Evolutionary conservation across 1,284 basidiomycete species (phyloP).

Genomic region (Mycena sp.): DNA sequence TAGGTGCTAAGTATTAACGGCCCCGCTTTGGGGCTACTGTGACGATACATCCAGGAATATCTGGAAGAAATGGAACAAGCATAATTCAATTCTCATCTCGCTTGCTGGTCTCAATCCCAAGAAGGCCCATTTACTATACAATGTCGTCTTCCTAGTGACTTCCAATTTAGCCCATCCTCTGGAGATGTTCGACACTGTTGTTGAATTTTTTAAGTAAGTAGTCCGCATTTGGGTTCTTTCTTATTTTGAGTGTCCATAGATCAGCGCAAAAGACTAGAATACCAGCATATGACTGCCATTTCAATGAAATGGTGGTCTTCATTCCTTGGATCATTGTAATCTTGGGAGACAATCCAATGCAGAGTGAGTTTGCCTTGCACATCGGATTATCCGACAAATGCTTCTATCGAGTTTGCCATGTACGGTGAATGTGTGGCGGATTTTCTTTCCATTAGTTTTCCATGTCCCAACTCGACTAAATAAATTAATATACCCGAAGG

Average conservation of each 20-base stretch:
- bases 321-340: slow-evolving; percentile 32
- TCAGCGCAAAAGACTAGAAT: slow-evolving; percentile 19
- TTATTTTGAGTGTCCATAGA: not conserved
- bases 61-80: slow-evolving; percentile 54
- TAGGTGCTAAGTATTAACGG: slow-evolving; percentile 30
- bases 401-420: slow-evolving; percentile 29
- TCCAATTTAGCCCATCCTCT: slow-evolving; percentile 47
- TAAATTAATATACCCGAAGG: no score
- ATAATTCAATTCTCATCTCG: slow-evolving; percentile 48
- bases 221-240: no score
- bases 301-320: slow-evolving; percentile 25
- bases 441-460: no score
- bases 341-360: slow-evolving; percentile 39
- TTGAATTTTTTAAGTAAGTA: no score
- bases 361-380: slow-evolving; percentile 36
- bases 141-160: slow-evolving; percentile 46
- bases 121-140: slow-evolving; percentile 34
- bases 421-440: no score
- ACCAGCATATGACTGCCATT: slow-evolving; percentile 29
- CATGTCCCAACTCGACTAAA: no score
- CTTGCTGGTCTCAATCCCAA: slow-evolving; percentile 37
- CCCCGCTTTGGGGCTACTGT: slow-evolving; percentile 51
- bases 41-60: slow-evolving; percentile 53
- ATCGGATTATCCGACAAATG: slow-evolving; percentile 30
- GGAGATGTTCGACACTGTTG: slow-evolving; percentile 39